Evolutionary conservation across 192 early-diverging fungal genomes (phyloP), one percentile per base, ranked within the genome.

Genomic region (Linnemannia zychae): DNA sequence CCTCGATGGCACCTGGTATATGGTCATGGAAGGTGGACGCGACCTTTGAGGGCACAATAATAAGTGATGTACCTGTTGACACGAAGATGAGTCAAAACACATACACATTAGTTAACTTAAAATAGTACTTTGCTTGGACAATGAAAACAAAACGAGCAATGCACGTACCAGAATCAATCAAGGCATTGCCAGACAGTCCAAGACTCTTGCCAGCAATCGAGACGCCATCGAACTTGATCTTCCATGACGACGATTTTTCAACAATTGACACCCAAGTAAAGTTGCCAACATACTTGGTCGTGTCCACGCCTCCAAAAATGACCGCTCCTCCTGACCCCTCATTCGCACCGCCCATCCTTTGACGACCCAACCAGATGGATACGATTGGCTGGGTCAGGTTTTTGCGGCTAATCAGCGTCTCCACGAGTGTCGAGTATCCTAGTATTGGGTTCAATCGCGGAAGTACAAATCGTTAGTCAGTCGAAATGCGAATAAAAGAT

Each of bases 281-380:
- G 40, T 85, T 85, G 18, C 83, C 83, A 0, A 85, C 44, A 57
- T 79, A 85, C 67, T 85, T 85, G 1, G 83, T 85, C 2, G 73
- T 85, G 37, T 85, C 83, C 28, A 85, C 83, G 7, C 83, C 83
- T 24, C 83, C 83, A 76, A 85, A 85, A 31, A 85, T 85, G 9
- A 85, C 46, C 1, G 83, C 83, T 0, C 83, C 83, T 7, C 83
- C 83, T 16, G 77, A 76, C 7, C 83, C 83, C 22, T 69, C 74
- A 17, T 13, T 73, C 20, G 83, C 48, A 13, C 83, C 83, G 4
- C 83, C 83, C 65, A 85, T 65, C 31, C 83, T 50, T 44, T 79
- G 77, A 20, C 83, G 69, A 34, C 83, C 83, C 69, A 85, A 9
- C 83, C 83, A 85, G 18, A 85, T 46, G 31, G 83, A 85, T 16